A percentile compares a stretch with the other conserved stretches of the same genome.
phyloP scores from a whole-genome alignment of 345 rosid species.

The Gossypioides kirkii region DNA sequence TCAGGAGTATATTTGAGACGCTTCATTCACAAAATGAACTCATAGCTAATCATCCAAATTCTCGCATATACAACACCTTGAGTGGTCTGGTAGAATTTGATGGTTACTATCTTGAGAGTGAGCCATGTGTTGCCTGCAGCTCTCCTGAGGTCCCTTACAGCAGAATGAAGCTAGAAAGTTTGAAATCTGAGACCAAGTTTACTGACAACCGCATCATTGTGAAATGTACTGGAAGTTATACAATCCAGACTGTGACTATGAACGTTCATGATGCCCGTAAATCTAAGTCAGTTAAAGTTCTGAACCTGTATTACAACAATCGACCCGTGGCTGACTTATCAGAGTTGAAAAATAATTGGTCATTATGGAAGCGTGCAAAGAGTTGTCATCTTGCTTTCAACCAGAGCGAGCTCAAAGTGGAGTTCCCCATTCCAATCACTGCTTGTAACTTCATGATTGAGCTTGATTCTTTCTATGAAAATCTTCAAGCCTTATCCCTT shows the following conservation, averaged over 20 bases:
- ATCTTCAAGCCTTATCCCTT: constrained; percentile 96
- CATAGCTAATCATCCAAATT: constrained; percentile 97
- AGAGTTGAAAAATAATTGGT: constrained; percentile 95
- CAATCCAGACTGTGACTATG: constrained; percentile 94
- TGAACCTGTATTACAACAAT: constrained; percentile 93
- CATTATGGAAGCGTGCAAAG: constrained; percentile 98
- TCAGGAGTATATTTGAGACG: constrained; percentile 79
- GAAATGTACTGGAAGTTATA: constrained; percentile 97
- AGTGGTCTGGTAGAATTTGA: constrained; percentile 94
- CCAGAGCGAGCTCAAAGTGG: constrained; percentile 97
- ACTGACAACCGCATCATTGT: constrained; percentile 97
- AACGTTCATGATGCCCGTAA: constrained; percentile 98
- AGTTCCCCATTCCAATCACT: constrained; percentile 95
- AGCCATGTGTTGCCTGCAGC: constrained; percentile 99
- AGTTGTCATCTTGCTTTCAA: constrained; percentile 96
- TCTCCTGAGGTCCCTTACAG: constrained; percentile 97
- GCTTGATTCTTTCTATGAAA: constrained; percentile 97
- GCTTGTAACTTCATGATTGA: constrained; percentile 99
- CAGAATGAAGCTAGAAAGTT: constrained; percentile 95
- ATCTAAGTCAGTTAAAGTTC: constrained; percentile 94
- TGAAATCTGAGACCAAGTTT: constrained; percentile 97
- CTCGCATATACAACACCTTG: constrained; percentile 87
- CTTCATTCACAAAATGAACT: constrained; percentile 95
- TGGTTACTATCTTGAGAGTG: constrained; percentile 99
- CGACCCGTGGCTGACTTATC: constrained; percentile 94